Conservation (phyloP, 768 basidiomycete genomes). For the Gelatoporia subvermispora region DNA sequence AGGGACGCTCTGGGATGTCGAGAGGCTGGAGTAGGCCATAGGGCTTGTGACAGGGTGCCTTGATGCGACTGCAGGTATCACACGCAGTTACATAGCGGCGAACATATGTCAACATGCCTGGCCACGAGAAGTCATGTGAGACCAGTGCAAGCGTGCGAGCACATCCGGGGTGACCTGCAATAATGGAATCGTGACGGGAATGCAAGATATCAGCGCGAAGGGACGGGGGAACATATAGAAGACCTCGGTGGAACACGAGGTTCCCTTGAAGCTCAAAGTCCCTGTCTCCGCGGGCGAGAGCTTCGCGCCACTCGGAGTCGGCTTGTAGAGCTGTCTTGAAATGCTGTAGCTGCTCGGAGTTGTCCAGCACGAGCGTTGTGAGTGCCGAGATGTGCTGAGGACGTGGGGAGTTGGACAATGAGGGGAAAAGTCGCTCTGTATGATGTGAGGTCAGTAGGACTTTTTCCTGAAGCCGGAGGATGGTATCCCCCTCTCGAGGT, state of each 20-base stretch:
- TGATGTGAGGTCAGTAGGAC: constrained; percentile 8
- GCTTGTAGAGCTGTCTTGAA: constrained; percentile 12
- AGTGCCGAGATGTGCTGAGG: constrained; percentile 5
- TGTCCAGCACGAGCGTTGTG: constrained; percentile 18
- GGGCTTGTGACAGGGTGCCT: constrained; percentile 23
- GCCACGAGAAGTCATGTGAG: constrained; percentile 38
- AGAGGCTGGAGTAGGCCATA: constrained; percentile 29
- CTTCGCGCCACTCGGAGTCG: constrained; percentile 16
- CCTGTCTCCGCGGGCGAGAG: constrained; percentile 8
- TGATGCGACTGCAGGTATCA: constrained; percentile 24
- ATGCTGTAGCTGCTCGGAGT: constrained; percentile 11
- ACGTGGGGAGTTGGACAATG: background rate
- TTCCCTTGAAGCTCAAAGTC: constrained; percentile 9
- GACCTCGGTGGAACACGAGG: constrained; percentile 21
- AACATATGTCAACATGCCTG: constrained; percentile 20
- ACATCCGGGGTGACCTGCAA: constrained; percentile 39
- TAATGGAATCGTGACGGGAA: constrained; percentile 30
- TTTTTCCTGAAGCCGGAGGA: constrained; percentile 6
- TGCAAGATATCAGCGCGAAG: constrained; percentile 27
- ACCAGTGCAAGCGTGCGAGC: constrained; percentile 29
- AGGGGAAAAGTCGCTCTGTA: constrained; percentile 5
- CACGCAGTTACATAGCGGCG: constrained; percentile 27
- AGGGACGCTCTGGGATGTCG: constrained; percentile 16
- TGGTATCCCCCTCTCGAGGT: constrained; percentile 18
- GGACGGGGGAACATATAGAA: constrained; percentile 28